A percentile compares a stretch with the other conserved stretches of the same genome.
These are phyloP conservation scores for Xerophyta viscosa DNA, from an alignment of 106 monocot genomes.

Conservation along the genomic window DNA sequence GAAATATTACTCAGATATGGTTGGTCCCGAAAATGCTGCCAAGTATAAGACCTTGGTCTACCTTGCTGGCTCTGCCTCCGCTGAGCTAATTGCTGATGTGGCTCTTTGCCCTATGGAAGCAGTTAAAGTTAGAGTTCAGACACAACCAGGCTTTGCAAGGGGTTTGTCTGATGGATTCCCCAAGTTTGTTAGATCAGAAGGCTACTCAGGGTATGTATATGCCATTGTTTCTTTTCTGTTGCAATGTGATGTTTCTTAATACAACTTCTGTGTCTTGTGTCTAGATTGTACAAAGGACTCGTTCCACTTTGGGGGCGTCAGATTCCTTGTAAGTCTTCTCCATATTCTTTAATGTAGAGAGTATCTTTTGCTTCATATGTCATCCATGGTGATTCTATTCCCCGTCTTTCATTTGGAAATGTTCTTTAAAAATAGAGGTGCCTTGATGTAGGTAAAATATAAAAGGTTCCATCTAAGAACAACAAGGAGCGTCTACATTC, in stretches of 20 bases:
- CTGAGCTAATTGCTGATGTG: conserved; percentile 37
- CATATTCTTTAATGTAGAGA: not conserved
- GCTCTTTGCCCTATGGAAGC: conserved; percentile 43
- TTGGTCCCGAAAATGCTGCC: conserved; percentile 49
- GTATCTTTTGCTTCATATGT: not conserved
- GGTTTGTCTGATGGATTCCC: conserved; percentile 30
- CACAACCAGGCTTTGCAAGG: conserved; percentile 34
- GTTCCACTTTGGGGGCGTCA: conserved; percentile 45
- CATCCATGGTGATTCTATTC: too few species aligned
- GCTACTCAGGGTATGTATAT: conserved; percentile 12
- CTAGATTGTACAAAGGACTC: conserved; percentile 33
- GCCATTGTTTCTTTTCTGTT: not conserved
- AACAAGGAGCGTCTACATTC: too few species aligned
- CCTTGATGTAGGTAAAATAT: too few species aligned
- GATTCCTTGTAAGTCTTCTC: conserved; percentile 30
- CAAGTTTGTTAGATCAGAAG: conserved; percentile 25
- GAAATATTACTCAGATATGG: conserved; percentile 66
- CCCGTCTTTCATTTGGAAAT: too few species aligned
- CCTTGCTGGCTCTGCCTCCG: conserved; percentile 57
- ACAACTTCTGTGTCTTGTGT: not conserved
- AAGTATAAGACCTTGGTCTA: conserved; percentile 71
- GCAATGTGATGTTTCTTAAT: not conserved
- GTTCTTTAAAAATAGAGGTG: too few species aligned
- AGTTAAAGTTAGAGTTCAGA: conserved; percentile 37
- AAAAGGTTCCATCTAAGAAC: too few species aligned